Evolutionary conservation across 148 eudicot species (phyloP).

Genomic region (Rhododendron kiyosumense): DNA sequence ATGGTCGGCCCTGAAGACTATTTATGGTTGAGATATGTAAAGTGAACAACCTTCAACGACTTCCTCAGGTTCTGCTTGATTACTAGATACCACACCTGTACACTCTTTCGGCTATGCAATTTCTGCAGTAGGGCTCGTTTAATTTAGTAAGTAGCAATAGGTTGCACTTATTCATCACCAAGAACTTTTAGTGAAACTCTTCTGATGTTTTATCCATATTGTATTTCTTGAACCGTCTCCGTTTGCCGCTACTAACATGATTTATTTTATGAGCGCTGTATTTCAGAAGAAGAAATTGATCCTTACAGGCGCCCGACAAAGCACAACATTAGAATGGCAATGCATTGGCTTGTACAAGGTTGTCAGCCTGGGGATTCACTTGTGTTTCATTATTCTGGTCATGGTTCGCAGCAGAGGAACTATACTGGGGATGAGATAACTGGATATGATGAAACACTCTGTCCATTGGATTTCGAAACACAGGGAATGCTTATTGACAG

Average conservation of each 20-base stretch:
- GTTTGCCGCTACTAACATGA: conserved; percentile 1
- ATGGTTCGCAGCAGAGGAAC: conserved; percentile 53
- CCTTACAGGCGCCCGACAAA: conserved; percentile 40
- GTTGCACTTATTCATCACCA: not conserved
- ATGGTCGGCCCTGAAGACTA: too few relatives aligned
- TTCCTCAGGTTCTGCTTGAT: not conserved
- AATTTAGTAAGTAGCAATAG: not conserved
- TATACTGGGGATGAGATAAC: conserved; percentile 46
- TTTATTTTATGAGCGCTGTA: conserved; percentile 7
- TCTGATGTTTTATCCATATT: not conserved
- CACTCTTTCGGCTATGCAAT: not conserved
- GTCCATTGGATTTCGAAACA: conserved; percentile 49
- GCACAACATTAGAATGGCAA: conserved; percentile 49
- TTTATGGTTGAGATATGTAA: not conserved
- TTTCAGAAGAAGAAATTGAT: conserved; percentile 50
- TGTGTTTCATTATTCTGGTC: conserved; percentile 57
- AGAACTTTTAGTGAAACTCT: not conserved
- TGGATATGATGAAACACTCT: conserved; percentile 54
- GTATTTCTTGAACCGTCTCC: not conserved
- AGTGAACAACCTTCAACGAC: not conserved
- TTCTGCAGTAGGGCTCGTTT: not conserved
- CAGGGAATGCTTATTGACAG: conserved; percentile 55
- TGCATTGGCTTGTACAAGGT: conserved; percentile 53
- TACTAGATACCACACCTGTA: not conserved
- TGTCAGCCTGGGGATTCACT: conserved; percentile 61